These are phyloP conservation scores for Arxiozyma bovina DNA, from an alignment of 1,139 yeast genomes.

Conservation along the genomic window DNA sequence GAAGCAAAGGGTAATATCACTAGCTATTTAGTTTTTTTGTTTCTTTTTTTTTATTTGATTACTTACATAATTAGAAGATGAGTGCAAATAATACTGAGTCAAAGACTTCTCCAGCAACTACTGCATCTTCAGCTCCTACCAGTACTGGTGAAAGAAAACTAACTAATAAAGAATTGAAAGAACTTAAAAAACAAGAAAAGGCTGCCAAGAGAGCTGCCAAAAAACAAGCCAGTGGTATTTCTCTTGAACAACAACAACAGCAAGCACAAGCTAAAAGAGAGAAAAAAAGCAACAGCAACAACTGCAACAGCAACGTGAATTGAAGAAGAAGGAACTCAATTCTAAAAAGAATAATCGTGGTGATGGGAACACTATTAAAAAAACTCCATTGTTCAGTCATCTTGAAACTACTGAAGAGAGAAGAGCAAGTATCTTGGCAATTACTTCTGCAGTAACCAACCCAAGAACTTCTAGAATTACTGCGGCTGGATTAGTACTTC, in stretches of 20 bases:
- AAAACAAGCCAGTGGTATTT: constrained; percentile 31
- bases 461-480: constrained; percentile 30
- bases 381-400: constrained; percentile 66
- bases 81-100: neutral
- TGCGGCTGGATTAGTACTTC: constrained; percentile 30
- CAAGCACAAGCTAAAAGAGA: constrained; percentile 29
- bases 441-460: constrained; percentile 31
- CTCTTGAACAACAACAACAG: constrained; percentile 30
- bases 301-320: constrained; percentile 13
- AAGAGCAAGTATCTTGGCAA: constrained; percentile 44
- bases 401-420: constrained; percentile 76
- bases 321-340: constrained; percentile 38
- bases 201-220: constrained; percentile 61
- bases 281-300: constrained; percentile 31
- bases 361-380: constrained; percentile 13
- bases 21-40: no score
- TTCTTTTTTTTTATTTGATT: no score
- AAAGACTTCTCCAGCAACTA: neutral
- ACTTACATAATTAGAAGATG: neutral
- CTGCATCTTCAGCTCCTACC: neutral
- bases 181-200: constrained; percentile 77
- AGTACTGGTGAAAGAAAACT: constrained; percentile 32
- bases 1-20: neutral
- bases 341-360: constrained; percentile 42
- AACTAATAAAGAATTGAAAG: constrained; percentile 78